Percentiles rank a stretch among this genome's conserved stretches.
These are phyloP conservation scores for Malus sylvestris DNA, from an alignment of 306 rosid genomes.

Conservation along the genomic window DNA sequence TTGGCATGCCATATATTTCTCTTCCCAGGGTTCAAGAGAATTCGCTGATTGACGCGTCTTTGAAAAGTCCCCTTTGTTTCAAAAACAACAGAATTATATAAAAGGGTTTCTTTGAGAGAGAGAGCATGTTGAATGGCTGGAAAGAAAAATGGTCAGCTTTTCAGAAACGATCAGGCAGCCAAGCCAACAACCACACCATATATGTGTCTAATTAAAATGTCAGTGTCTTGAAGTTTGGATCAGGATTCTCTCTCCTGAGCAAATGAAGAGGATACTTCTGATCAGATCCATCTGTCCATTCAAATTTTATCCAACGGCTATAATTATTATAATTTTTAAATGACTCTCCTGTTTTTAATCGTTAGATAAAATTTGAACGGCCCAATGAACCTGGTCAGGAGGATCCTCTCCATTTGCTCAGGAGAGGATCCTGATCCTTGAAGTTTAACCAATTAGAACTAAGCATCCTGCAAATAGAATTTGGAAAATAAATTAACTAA, in stretches of 20 bases:
- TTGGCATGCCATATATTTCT: not conserved
- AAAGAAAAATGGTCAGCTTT: constrained; percentile 51
- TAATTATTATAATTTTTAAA: no score
- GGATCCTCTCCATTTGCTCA: no score
- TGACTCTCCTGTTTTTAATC: no score
- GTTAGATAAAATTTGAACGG: no score
- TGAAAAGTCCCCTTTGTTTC: constrained; percentile 20
- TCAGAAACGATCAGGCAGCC: constrained; percentile 22
- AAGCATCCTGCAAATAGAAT: not conserved
- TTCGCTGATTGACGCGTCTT: constrained; percentile 39
- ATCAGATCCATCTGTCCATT: no score
- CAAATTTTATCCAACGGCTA: no score
- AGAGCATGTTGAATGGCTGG: constrained; percentile 37
- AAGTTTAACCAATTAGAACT: not conserved
- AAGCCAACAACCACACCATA: constrained; percentile 28
- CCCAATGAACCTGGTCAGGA: no score
- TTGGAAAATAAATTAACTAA: not conserved
- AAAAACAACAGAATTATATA: constrained; percentile 17
- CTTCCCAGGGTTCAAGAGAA: not conserved
- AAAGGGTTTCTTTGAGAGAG: no score
- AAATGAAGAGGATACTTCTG: no score
- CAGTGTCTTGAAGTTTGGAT: not conserved
- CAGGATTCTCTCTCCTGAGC: no score
- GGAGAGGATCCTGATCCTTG: not conserved
- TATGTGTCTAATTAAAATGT: constrained; percentile 12